A percentile compares a stretch with the other conserved stretches of the same genome.
phyloP scores from a whole-genome alignment of 768 basidiomycete genomes.

The Gloeopeniophorella convolvens region DNA sequence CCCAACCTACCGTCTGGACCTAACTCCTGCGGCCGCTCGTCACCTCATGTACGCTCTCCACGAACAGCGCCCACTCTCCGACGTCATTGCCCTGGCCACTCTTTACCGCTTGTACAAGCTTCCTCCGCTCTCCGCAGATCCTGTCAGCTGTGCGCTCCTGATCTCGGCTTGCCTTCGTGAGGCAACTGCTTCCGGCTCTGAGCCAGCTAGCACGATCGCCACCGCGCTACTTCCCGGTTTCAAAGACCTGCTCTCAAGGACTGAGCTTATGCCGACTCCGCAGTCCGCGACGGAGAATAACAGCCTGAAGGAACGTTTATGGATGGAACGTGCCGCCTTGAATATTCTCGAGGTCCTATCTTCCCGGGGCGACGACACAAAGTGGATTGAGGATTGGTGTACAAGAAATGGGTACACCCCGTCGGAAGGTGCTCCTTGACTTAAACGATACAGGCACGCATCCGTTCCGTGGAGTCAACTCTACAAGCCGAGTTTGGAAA shows the following conservation, averaged over 20 bases:
- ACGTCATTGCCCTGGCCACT: constrained; percentile 44
- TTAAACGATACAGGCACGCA: too few species aligned
- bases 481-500: too few species aligned
- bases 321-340: constrained; percentile 23
- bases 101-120: constrained; percentile 51
- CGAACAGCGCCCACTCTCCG: constrained; percentile 38
- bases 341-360: neutral
- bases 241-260: constrained; percentile 27
- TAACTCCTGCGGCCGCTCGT: constrained; percentile 45
- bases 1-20: constrained; percentile 50
- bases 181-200: constrained; percentile 22
- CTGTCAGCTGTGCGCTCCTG: constrained; percentile 50
- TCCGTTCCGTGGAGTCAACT: too few species aligned
- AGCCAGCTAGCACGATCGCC: constrained; percentile 35
- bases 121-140: constrained; percentile 47
- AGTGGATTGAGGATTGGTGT: constrained; percentile 16
- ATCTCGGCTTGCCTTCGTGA: constrained; percentile 48
- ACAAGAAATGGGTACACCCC: constrained; percentile 3
- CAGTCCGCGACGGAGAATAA: constrained; percentile 19
- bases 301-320: constrained; percentile 26
- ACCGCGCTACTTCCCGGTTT: constrained; percentile 38
- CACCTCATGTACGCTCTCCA: constrained; percentile 54
- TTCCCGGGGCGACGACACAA: neutral
- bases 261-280: constrained; percentile 11
- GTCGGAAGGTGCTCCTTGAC: too few species aligned